Conservation (phyloP, 345 rosid genomes). For the Erucastrum elatum region DNA sequence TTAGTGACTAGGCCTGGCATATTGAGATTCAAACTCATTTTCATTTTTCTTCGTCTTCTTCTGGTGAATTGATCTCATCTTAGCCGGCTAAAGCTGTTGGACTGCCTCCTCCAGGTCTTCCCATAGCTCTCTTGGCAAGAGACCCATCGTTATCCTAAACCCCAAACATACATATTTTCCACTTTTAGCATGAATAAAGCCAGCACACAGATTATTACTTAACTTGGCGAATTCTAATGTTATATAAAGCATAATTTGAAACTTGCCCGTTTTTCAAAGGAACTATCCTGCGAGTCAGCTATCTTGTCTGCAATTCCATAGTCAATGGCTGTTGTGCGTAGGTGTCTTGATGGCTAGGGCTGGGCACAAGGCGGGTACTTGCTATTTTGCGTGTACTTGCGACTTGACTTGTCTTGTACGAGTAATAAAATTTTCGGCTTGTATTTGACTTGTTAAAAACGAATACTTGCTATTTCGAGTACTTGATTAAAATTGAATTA, state of each 20-base stretch:
- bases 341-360: too few species aligned
- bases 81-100: slow-evolving; percentile 57
- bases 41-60: too few species aligned
- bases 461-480: too few species aligned
- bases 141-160: slow-evolving; percentile 65
- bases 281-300: slow-evolving; percentile 52
- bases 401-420: too few species aligned
- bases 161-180: background rate
- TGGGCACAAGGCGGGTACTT: too few species aligned
- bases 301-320: slow-evolving; percentile 89
- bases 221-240: background rate
- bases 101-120: slow-evolving; percentile 55
- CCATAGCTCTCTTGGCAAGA: slow-evolving; percentile 69
- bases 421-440: too few species aligned
- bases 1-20: too few species aligned
- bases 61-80: too few species aligned
- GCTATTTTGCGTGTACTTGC: too few species aligned
- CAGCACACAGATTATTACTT: slow-evolving; percentile 10
- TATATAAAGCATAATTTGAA: background rate
- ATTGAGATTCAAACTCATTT: too few species aligned
- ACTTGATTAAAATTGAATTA: too few species aligned
- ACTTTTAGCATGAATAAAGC: slow-evolving; percentile 24
- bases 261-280: slow-evolving; percentile 65
- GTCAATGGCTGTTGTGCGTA: slow-evolving; percentile 60
- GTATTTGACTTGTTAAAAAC: too few species aligned